A percentile compares a stretch with the other conserved stretches of the same genome.
These are phyloP conservation scores for Suhomyces faveliae DNA, from an alignment of 805 yeast genomes.

Conservation along the genomic window DNA sequence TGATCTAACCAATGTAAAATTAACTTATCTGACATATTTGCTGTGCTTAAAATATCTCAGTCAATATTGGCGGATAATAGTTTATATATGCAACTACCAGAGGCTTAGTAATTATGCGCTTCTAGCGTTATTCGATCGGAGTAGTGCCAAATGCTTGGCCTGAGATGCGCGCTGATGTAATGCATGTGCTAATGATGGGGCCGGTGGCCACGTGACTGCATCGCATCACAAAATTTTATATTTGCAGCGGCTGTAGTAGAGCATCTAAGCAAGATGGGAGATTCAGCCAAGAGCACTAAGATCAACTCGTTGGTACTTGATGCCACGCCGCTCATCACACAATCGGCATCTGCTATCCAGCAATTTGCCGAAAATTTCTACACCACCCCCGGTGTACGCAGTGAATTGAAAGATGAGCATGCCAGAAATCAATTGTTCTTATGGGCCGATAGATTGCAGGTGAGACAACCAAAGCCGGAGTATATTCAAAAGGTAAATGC, in stretches of 20 bases:
- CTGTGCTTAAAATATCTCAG: too few relatives aligned
- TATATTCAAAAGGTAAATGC: slow-evolving; percentile 63
- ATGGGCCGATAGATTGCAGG: slow-evolving; percentile 71
- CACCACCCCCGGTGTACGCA: slow-evolving; percentile 89
- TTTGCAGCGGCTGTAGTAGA: background rate
- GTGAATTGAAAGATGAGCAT: slow-evolving; percentile 82
- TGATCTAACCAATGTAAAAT: slow-evolving; percentile 26
- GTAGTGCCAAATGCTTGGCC: too few relatives aligned
- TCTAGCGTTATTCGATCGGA: too few relatives aligned
- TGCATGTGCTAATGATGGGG: too few relatives aligned
- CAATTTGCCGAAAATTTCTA: slow-evolving; percentile 68
- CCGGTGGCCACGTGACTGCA: background rate
- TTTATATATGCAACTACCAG: too few relatives aligned
- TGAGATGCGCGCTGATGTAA: background rate
- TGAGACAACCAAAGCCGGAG: slow-evolving; percentile 74
- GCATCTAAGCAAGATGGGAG: background rate
- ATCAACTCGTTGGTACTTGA: slow-evolving; percentile 71
- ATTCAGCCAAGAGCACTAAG: background rate
- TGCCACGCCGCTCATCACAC: slow-evolving; percentile 93
- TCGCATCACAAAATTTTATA: background rate
- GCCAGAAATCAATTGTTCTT: slow-evolving; percentile 75
- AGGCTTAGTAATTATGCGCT: too few relatives aligned
- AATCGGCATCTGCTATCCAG: slow-evolving; percentile 70
- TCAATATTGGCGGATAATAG: too few relatives aligned
- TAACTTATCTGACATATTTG: slow-evolving; percentile 11